Evolutionary conservation across 345 rosid genomes (phyloP), one percentile per base, ranked within the genome.

Genomic region (Microthlaspi erraticum): DNA sequence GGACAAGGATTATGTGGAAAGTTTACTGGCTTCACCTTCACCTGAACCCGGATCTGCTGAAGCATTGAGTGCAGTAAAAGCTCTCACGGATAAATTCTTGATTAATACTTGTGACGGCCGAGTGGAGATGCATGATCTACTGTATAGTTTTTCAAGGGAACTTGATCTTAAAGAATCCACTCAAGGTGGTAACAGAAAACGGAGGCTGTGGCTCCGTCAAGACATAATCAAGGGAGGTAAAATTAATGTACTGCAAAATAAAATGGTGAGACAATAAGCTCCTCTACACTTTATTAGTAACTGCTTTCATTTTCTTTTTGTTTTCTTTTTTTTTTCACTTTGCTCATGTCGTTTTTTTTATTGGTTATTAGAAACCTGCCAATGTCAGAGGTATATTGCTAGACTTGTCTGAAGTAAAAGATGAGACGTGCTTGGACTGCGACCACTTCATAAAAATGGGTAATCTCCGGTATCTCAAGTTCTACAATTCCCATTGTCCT

Each of bases 41-140:
- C n/a, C n/a, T n/a, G n/a, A n/a, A n/a, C n/a, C n/a, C n/a, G n/a
- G n/a, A n/a, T n/a, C n/a, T n/a, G n/a, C 66, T 46, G 60, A 70
- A 46, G 17, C 23, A n/a, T n/a, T 33, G 42, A 39, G 23, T 23
- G 61, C 13, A 11, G 53, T 67, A 41, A 39, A 39, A 14, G 53
- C 39, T 29, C 79, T 82, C 0, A 0, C 14, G 3, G 39, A 79
- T 3, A 79, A 71, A 13, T 73, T 67, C 39, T 44, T 82, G 16
- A 41, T 82, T n/a, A 3, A 53, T 32, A 4, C 39, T 45, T 11
- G 2, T 5, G 8, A 33, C 16, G 13, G 53, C 10, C 53, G 19
- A 13, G 10, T 37, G 60, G 14, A 61, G 5, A 73, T 81, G 76
- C 80, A 79, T 60, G 74, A 78, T 68, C 20, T 70, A 49, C 45